phyloP scores from a whole-genome alignment of 2,329 filamentous ascomycete genomes.

The Colletotrichum gloeosporioides region DNA sequence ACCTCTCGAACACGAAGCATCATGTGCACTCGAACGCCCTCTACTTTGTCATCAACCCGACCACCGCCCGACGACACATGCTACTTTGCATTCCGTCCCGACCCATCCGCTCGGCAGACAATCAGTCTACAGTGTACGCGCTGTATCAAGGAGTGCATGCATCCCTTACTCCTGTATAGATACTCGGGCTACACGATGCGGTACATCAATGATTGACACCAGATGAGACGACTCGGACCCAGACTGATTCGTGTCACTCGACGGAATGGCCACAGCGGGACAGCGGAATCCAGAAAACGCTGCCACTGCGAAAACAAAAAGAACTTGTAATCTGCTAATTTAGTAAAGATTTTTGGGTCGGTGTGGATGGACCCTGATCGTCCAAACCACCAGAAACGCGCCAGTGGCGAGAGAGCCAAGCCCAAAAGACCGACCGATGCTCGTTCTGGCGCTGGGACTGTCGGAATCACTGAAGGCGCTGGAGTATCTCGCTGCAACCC shows the following conservation, averaged over 20 bases:
- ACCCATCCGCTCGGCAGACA: neutral
- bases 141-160: neutral
- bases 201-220: neutral
- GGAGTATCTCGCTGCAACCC: neutral
- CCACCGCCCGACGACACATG: neutral
- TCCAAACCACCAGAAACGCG: slow-evolving; percentile 10
- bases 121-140: neutral
- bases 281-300: neutral
- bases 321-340: neutral
- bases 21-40: neutral
- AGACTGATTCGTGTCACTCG: neutral
- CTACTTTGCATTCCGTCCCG: neutral
- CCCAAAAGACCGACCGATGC: neutral
- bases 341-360: neutral
- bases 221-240: neutral
- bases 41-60: neutral
- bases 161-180: neutral
- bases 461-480: neutral
- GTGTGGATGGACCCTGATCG: slow-evolving; percentile 23
- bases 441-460: neutral
- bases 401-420: slow-evolving; percentile 6
- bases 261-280: neutral
- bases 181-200: neutral
- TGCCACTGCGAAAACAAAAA: neutral
- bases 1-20: neutral